phyloP scores from a whole-genome alignment of 805 yeast species.

The Pichia thaimueangensis region DNA sequence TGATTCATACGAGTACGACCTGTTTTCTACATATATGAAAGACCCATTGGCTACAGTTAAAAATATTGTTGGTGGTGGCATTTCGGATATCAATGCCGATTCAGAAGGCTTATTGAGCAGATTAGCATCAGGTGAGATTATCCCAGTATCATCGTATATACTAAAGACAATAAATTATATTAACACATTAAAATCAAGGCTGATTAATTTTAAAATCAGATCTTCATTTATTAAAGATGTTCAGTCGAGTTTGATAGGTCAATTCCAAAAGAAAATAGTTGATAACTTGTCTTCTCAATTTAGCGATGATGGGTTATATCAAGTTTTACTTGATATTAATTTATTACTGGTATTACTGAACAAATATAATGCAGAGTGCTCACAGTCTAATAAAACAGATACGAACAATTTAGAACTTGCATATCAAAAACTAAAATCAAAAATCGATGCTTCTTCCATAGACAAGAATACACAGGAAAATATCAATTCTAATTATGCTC shows the following conservation, averaged over 20 bases:
- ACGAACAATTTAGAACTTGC: slow-evolving; percentile 18
- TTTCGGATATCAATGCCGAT: slow-evolving; percentile 18
- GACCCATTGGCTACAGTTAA: slow-evolving; percentile 39
- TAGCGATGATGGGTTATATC: slow-evolving; percentile 21
- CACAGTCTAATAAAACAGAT: slow-evolving; percentile 14
- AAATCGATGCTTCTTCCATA: slow-evolving; percentile 14
- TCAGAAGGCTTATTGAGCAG: slow-evolving; percentile 24
- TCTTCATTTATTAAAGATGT: slow-evolving; percentile 17
- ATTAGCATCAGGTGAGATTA: slow-evolving; percentile 31
- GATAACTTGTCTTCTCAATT: slow-evolving; percentile 18
- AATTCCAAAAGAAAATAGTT: slow-evolving; percentile 20
- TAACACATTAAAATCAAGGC: slow-evolving; percentile 24
- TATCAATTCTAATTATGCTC: slow-evolving; percentile 21
- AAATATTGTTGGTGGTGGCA: slow-evolving; percentile 36
- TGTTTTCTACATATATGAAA: slow-evolving; percentile 48
- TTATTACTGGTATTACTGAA: slow-evolving; percentile 19
- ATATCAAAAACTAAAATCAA: slow-evolving; percentile 17
- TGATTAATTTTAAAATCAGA: slow-evolving; percentile 18
- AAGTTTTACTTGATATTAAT: slow-evolving; percentile 21
- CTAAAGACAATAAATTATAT: slow-evolving; percentile 22
- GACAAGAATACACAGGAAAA: slow-evolving; percentile 17
- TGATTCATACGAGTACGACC: slow-evolving; percentile 43
- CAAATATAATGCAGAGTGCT: slow-evolving; percentile 16
- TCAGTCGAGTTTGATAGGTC: slow-evolving; percentile 19
- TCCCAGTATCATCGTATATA: slow-evolving; percentile 20